Base-by-base conservation (phyloP, 2,329 filamentous ascomycete genomes). In the Tolypocladium sp. region DNA sequence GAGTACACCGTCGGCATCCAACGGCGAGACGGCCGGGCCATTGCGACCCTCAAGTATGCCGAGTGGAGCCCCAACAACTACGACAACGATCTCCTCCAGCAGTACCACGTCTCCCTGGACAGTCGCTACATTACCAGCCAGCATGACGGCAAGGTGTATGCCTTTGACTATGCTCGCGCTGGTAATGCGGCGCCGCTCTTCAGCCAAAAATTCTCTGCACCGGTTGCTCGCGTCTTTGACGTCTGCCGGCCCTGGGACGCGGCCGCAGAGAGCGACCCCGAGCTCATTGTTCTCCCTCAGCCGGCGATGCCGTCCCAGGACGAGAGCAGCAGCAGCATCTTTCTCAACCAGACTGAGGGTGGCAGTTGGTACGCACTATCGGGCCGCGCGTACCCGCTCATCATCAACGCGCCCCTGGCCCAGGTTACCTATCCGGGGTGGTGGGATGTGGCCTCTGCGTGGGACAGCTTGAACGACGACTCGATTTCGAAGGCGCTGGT, bases 331-430 rank as follows among this genome's bases (percentile, higher is more conserved):
- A 81, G 82, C 62, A 86, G 84, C 59, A 86, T 97, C 0, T 96
- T 94, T 68, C 81, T 97, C 60, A 96, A 97, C 70, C 88, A 88
- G 65, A 97, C 92, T 2, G 84, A 89, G 59, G 78, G 80, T n/a
- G 93, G 92, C 37, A 89, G 90, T 61, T 97, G 93, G 92, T 99
- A 93, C 72, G 94, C 92, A 38, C 82, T 97, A 74, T 97, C 93
- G 1, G 93, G 95, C 60, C 82, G 80, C 46, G 86, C 86, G 10
- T 97, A 97, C 66, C 94, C 94, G 4, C 81, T 93, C 12, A 91
- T 96, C 35, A 88, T 92, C 27, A 84, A 91, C 57, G 87, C 81
- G 0, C 79, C 81, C 0, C 63, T 69, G 2, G 83, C 77, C 27
- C 75, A 73, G 63, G 76, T 79, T 51, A 76, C 76, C 64, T 73